Evolutionary conservation across 1,139 yeast species (phyloP), one percentile per base, ranked within the genome.

Genomic region (Diutina catenulata): DNA sequence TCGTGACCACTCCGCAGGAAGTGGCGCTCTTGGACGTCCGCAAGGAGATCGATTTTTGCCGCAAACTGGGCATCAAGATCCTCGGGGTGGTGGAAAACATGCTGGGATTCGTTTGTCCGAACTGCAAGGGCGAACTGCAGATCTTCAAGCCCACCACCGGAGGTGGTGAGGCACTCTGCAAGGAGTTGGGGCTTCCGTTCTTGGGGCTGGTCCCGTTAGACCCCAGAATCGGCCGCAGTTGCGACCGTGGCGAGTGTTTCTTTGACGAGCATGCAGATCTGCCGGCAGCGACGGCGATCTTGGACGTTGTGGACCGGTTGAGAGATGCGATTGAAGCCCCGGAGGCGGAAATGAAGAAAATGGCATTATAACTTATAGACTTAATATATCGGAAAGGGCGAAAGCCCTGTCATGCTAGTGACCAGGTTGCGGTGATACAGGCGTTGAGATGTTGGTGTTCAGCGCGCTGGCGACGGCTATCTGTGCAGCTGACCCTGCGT

Each of bases 61-160:
- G 75, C 38, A 93, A 91, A 56, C 97, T 96, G 2, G 80, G 79
- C 4, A 87, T 93, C 43, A 78, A 72, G 41, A 73, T 93, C 3
- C 57, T 91, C 39, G 99, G 99, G 0, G 59, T 93, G 21, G 96
- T 93, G 24, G 99, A 93, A 55, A 93, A 93, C 55, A 93, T 93
- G 99, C 76, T 95, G 5, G 98, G 98, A 2, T 93, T 93, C 62
- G 97, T 93, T 13, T 93, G 99, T 55, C 98, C 98, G 4, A 76
- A 68, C 48, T 93, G 99, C 57, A 74, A 83, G 44, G 94, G 94
- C 7, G 86, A 87, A 56, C 82, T 95, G 0, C 78, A 80, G 50
- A 88, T 93, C 10, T 93, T 93, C 59, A 81, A 80, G 45, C 86
- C 97, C 26, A 91, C 97, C 3, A 93, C 98, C 1, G 98, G 98